Percentiles rank a stretch among this genome's conserved stretches.
These are phyloP conservation scores for Boletus huronensis DNA, from an alignment of 768 basidiomycete species.

Conservation along the genomic window DNA sequence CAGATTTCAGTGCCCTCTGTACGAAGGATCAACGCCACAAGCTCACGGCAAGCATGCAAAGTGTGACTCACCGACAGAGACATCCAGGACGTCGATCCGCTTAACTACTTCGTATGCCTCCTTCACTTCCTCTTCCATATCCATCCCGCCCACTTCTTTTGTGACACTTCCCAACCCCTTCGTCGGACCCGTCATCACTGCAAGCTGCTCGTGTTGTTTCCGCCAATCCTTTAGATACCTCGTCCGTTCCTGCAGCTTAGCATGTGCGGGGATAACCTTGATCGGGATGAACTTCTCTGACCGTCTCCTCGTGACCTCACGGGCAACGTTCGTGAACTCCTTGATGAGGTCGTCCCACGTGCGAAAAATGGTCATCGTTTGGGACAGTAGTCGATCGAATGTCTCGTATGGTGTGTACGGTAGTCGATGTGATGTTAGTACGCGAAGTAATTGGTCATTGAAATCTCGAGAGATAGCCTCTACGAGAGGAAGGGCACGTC, in stretches of 20 bases:
- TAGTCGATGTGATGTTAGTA: slow-evolving; percentile 86
- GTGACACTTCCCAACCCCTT: slow-evolving; percentile 75
- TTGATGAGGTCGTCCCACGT: slow-evolving; percentile 91
- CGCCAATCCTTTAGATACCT: slow-evolving; percentile 88
- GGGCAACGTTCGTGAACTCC: slow-evolving; percentile 87
- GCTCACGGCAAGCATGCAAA: not conserved
- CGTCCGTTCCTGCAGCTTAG: slow-evolving; percentile 83
- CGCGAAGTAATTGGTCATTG: slow-evolving; percentile 89
- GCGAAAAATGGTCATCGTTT: slow-evolving; percentile 73
- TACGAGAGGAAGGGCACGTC: slow-evolving; percentile 91
- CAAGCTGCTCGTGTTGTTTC: slow-evolving; percentile 96
- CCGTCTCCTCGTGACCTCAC: slow-evolving; percentile 89
- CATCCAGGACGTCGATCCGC: slow-evolving; percentile 93
- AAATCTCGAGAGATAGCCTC: slow-evolving; percentile 98
- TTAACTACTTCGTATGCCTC: slow-evolving; percentile 97
- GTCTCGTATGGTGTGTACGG: slow-evolving; percentile 93
- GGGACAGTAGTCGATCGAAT: slow-evolving; percentile 80
- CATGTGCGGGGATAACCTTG: slow-evolving; percentile 88
- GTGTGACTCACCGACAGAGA: slow-evolving; percentile 70
- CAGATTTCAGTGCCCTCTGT: slow-evolving; percentile 96
- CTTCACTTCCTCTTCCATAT: slow-evolving; percentile 97
- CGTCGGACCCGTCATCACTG: slow-evolving; percentile 95
- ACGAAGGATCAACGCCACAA: not conserved
- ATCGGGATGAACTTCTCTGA: slow-evolving; percentile 94
- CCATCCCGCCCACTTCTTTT: slow-evolving; percentile 82